Percentiles rank a stretch among this genome's conserved stretches.
These are phyloP conservation scores for Nigrospora osmanthi DNA, from an alignment of 2,329 filamentous ascomycete species.

Conservation along the genomic window DNA sequence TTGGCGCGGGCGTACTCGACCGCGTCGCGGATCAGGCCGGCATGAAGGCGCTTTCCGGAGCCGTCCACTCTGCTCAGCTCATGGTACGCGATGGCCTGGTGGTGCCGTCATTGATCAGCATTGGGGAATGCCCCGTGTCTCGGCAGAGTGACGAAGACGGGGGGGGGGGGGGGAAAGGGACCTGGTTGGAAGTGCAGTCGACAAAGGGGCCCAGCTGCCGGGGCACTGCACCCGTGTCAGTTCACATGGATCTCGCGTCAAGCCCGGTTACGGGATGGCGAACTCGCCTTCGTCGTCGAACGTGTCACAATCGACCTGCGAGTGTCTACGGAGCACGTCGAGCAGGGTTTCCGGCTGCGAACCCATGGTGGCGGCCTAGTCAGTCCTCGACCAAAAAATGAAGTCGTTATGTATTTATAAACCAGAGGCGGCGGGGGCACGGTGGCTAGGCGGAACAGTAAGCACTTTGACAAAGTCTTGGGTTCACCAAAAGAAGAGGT, in stretches of 20 bases:
- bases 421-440: no score
- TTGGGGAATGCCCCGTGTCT: no score
- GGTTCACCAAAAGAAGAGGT: no score
- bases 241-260: background rate
- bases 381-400: no score
- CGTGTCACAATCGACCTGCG: constrained; percentile 43
- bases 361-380: constrained; percentile 4
- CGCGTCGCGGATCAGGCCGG: constrained; percentile 26
- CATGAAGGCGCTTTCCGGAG: constrained; percentile 26
- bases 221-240: constrained; percentile 27
- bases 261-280: background rate
- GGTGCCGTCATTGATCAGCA: no score
- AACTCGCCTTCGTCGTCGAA: constrained; percentile 35
- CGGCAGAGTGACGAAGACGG: background rate
- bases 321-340: constrained; percentile 32
- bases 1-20: constrained; percentile 23
- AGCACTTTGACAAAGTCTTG: no score
- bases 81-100: constrained; percentile 39
- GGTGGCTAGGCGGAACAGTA: no score
- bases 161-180: constrained; percentile 10
- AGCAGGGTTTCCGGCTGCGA: constrained; percentile 22
- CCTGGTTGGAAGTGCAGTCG: constrained; percentile 48
- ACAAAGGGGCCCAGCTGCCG: constrained; percentile 36
- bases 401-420: no score
- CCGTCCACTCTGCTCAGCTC: constrained; percentile 29